These are phyloP conservation scores for Claviceps humidiphila DNA, from an alignment of 2,329 filamentous ascomycete genomes.

Conservation along the genomic window DNA sequence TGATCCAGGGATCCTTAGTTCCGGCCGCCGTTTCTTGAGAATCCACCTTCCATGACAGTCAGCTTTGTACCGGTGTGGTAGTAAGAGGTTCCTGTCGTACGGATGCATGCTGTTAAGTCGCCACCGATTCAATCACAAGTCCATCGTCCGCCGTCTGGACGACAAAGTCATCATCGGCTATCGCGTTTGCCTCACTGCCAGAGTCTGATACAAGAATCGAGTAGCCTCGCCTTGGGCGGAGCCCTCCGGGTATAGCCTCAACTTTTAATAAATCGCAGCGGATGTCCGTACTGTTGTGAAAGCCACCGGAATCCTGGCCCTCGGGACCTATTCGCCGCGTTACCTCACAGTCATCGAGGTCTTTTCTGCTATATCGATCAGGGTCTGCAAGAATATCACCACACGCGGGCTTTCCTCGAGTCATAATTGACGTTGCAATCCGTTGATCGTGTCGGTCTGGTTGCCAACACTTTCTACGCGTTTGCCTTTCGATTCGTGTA, in stretches of 20 bases:
- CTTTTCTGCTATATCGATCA: constrained; percentile 4
- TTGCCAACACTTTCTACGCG: constrained; percentile 27
- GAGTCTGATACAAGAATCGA: constrained; percentile 9
- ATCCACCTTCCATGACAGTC: not conserved
- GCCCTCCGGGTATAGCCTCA: constrained; percentile 6
- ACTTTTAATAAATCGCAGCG: not conserved
- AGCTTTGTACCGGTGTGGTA: not conserved
- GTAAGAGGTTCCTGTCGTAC: constrained; percentile 32
- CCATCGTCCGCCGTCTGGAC: constrained; percentile 18
- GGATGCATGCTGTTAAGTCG: constrained; percentile 34
- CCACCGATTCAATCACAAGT: constrained; percentile 15
- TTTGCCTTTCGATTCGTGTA: not conserved
- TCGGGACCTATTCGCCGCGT: constrained; percentile 7
- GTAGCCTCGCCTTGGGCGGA: constrained; percentile 6
- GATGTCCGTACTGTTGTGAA: constrained; percentile 5
- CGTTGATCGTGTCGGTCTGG: constrained; percentile 35
- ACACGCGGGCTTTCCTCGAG: constrained; percentile 28
- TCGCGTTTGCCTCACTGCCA: not conserved
- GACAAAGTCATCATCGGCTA: constrained; percentile 21
- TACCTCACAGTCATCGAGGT: constrained; percentile 5
- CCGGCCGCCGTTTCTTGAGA: not conserved
- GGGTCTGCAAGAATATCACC: constrained; percentile 6
- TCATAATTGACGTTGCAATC: constrained; percentile 16
- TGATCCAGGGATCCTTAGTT: not conserved
- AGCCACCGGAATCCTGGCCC: constrained; percentile 6